A percentile compares a stretch with the other conserved stretches of the same genome.
Evolutionary conservation across 257 asterid genomes (phyloP).

Genomic region (Ilex aquifolium): DNA sequence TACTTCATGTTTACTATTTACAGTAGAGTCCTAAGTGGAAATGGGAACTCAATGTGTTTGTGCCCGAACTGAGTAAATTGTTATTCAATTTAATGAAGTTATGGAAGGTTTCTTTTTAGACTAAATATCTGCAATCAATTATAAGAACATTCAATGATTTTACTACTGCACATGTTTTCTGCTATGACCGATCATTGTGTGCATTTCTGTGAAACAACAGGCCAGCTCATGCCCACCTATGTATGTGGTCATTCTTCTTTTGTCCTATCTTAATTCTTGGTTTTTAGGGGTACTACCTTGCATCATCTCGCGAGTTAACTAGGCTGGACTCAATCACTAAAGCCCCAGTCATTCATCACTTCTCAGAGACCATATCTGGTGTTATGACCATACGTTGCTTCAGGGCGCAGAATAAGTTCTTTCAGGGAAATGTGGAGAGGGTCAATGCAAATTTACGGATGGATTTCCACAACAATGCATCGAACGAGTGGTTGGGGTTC

Average conservation of each 20-base stretch:
- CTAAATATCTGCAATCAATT: too few relatives aligned
- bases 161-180: too few relatives aligned
- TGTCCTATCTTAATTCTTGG: not conserved
- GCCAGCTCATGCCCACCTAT: too few relatives aligned
- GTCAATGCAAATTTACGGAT: conserved; percentile 48
- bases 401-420: conserved; percentile 40
- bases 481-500: conserved; percentile 76
- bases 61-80: too few relatives aligned
- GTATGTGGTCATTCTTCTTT: not conserved
- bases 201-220: too few relatives aligned
- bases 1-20: too few relatives aligned
- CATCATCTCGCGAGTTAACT: conserved; percentile 71
- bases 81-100: too few relatives aligned
- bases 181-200: too few relatives aligned
- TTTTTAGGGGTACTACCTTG: conserved; percentile 48
- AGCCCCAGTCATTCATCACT: conserved; percentile 76
- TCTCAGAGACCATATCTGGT: conserved; percentile 65
- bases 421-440: conserved; percentile 41
- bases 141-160: too few relatives aligned
- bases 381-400: conserved; percentile 67
- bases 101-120: too few relatives aligned
- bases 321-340: conserved; percentile 57
- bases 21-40: too few relatives aligned
- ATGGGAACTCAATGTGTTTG: too few relatives aligned
- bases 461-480: conserved; percentile 62